Conservation (phyloP, 108 stramenopile species). For the Cyclostephanos invisitatus region DNA sequence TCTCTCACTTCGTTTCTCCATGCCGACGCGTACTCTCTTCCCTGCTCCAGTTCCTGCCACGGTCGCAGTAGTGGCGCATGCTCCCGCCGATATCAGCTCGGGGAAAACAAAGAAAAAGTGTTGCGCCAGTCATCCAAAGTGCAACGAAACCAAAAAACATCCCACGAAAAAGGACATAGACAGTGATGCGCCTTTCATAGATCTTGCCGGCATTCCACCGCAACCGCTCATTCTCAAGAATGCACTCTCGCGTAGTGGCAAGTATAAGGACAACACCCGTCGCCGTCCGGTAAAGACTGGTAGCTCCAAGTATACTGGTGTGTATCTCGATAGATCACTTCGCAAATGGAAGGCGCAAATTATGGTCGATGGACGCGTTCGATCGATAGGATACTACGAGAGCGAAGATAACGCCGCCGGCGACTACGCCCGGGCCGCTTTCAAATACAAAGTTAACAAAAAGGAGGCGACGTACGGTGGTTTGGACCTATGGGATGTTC, state of each 20-base stretch:
- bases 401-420: constrained; percentile 20
- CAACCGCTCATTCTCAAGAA: constrained; percentile 26
- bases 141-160: no score
- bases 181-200: not conserved
- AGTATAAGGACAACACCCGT: constrained; percentile 20
- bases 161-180: no score
- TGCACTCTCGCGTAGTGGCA: not conserved
- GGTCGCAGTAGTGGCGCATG: no score
- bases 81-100: no score
- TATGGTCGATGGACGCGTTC: constrained; percentile 15
- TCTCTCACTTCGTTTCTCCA: no score
- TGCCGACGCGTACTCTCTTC: no score
- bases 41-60: no score
- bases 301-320: constrained; percentile 14
- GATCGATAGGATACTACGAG: constrained; percentile 20
- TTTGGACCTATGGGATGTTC: constrained; percentile 3
- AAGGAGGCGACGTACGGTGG: not conserved
- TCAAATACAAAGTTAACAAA: constrained; percentile 22
- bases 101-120: no score
- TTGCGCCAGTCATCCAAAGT: no score
- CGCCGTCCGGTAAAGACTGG: not conserved
- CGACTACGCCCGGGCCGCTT: constrained; percentile 24
- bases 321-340: not conserved
- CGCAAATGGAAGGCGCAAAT: constrained; percentile 31
- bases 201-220: constrained; percentile 11